Percentiles rank a stretch among this genome's conserved stretches.
Conservation (phyloP, 306 rosid genomes). For the Prosopis cineraria region DNA sequence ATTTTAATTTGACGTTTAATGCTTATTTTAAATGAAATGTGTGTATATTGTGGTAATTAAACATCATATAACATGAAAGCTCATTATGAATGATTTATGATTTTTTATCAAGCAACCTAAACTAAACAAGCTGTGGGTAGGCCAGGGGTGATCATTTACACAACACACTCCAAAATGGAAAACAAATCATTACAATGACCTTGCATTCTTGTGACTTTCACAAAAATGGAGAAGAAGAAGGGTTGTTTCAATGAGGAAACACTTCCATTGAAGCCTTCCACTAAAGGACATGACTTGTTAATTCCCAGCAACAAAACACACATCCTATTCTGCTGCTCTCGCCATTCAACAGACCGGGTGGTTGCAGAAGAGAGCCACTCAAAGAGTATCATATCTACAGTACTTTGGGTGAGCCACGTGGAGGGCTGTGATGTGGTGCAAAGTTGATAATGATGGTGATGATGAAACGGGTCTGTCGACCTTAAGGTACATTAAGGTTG, state of each 20-base stretch:
- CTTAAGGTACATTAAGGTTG: conserved; percentile 50
- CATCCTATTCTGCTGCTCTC: conserved; percentile 12
- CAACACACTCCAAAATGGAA: background rate
- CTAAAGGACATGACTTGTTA: conserved; percentile 23
- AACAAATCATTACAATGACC: background rate
- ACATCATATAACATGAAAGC: background rate
- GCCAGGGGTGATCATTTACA: background rate
- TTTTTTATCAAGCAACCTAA: background rate
- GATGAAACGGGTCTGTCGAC: conserved; percentile 42
- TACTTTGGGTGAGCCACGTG: conserved; percentile 8
- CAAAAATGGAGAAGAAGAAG: background rate
- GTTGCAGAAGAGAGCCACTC: conserved; percentile 29
- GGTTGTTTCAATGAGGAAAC: background rate
- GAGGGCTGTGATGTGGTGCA: conserved; percentile 35
- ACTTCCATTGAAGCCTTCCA: conserved; percentile 23
- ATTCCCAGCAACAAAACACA: conserved; percentile 38
- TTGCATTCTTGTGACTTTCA: background rate
- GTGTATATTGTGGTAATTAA: background rate
- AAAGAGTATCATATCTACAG: conserved; percentile 27
- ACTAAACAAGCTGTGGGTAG: background rate
- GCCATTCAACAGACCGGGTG: conserved; percentile 34
- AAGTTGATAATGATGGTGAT: conserved; percentile 35
- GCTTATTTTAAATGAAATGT: background rate
- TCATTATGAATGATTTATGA: too few species aligned
- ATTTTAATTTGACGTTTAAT: background rate